phyloP scores from a whole-genome alignment of 148 eudicot genomes.

The Rhododendron ovatum region DNA sequence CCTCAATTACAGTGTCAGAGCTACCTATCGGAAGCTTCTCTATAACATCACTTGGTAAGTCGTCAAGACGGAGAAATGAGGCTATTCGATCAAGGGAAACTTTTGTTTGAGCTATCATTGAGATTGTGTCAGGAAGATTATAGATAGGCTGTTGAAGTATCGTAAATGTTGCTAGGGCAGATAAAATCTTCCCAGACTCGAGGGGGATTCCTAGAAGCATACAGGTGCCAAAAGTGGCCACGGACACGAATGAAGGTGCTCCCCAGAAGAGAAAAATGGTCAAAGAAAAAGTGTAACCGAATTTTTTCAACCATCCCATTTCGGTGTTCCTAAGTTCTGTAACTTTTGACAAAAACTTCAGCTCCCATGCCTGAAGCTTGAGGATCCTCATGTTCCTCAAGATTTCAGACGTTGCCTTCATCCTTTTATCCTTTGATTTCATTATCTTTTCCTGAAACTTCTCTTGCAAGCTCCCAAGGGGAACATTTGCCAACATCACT shows the following conservation, averaged over 20 bases:
- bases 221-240: conserved; percentile 20
- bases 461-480: conserved; percentile 33
- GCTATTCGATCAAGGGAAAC: conserved; percentile 49
- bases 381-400: conserved; percentile 30
- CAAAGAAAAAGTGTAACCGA: conserved; percentile 28
- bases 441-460: conserved; percentile 37
- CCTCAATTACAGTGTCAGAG: conserved; percentile 17
- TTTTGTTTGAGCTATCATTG: conserved; percentile 7
- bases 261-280: conserved; percentile 44
- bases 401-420: too few species aligned
- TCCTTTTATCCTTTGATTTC: conserved; percentile 42
- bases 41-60: conserved; percentile 20
- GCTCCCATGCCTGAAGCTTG: conserved; percentile 58
- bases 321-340: conserved; percentile 31
- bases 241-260: conserved; percentile 42
- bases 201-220: conserved; percentile 37
- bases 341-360: conserved; percentile 50
- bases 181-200: conserved; percentile 44
- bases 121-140: too few species aligned
- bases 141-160: conserved; percentile 25
- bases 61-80: conserved; percentile 42
- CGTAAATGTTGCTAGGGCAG: conserved; percentile 44
- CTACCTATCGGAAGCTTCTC: conserved; percentile 31
- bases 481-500: conserved; percentile 42
- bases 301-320: conserved; percentile 41